Base-by-base conservation (phyloP, 345 rosid genomes). In the Gossypium raimondii region DNA sequence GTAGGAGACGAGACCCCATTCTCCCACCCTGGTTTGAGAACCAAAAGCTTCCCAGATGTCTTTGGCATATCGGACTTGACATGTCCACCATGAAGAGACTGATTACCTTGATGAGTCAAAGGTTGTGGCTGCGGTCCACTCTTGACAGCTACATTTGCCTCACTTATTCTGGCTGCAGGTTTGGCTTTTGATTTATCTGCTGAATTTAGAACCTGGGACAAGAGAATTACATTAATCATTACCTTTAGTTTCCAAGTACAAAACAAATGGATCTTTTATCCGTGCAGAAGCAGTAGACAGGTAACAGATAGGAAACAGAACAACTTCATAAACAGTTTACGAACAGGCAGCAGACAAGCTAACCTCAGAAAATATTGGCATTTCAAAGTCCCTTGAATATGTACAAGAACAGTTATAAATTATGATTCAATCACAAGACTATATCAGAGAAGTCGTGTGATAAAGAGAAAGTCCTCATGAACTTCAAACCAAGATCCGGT, bases 21-120 rank as follows among this genome's bases (percentile, higher is more conserved):
- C 78, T 91, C 98, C 85, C 96, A 78, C 55, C 87, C 88, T 2
- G 92, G 90, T 81, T 93, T 92, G 75, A 93, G 96, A 79, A 93
- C 93, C 70, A 89, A 80, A 38, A 92, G 87, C 84, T 93, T 92
- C 80, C 92, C 90, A 79, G 85, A 78, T 55, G 85, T 34, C 84
- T 90, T 90, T 29, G 76, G 69, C 71, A 78, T 77, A 72, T 93
- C 98, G 58, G 91, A 43, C 78, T 91, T 91, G 44, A 75, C 78
- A 67, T 83, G 87, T 73, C 86, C 92, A 74, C 79, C 79, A 34
- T 76, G 82, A 76, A 91, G 81, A 77, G 92, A 79, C 51, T 90
- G 97, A 76, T 71, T 85, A 75, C 79, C 85, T 4, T 11, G 64
- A 60, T 27, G 64, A 27, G 34, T 75, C 66, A 75, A 66, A 78